Percentiles rank a stretch among this genome's conserved stretches.
phyloP scores from a whole-genome alignment of 805 yeast species.

The Saturnispora mendoncae region DNA sequence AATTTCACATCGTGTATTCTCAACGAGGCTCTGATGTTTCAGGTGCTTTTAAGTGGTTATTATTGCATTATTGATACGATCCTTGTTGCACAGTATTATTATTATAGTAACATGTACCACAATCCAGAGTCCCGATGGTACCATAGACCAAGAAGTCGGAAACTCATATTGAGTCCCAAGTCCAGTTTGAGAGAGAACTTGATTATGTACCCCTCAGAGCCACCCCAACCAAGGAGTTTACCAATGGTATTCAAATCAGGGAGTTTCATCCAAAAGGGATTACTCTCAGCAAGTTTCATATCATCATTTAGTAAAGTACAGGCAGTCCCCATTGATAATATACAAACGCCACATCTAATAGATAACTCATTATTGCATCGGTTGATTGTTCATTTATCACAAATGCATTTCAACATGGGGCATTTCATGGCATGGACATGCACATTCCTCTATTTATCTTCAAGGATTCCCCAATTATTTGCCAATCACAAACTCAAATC shows the following conservation, averaged over 20 bases:
- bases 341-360: not conserved
- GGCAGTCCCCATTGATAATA: constrained; percentile 11
- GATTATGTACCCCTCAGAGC: not conserved
- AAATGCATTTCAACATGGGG: constrained; percentile 16
- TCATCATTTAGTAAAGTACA: constrained; percentile 25
- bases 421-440: constrained; percentile 42
- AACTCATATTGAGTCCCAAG: constrained; percentile 20
- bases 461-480: constrained; percentile 44
- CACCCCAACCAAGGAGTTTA: not conserved
- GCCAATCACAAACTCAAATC: constrained; percentile 38
- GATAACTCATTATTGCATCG: constrained; percentile 4
- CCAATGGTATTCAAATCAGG: not conserved
- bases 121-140: constrained; percentile 28
- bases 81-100: constrained; percentile 38
- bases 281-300: constrained; percentile 25
- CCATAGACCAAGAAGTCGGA: constrained; percentile 16
- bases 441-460: constrained; percentile 38
- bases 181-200: constrained; percentile 19
- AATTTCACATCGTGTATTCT: constrained; percentile 42
- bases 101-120: constrained; percentile 35
- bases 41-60: constrained; percentile 37
- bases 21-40: constrained; percentile 41
- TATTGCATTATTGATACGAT: constrained; percentile 42
- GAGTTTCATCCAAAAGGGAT: constrained; percentile 16
- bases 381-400: not conserved